These are phyloP conservation scores for Yamadazyma laniorum DNA, from an alignment of 805 yeast species.

Conservation along the genomic window DNA sequence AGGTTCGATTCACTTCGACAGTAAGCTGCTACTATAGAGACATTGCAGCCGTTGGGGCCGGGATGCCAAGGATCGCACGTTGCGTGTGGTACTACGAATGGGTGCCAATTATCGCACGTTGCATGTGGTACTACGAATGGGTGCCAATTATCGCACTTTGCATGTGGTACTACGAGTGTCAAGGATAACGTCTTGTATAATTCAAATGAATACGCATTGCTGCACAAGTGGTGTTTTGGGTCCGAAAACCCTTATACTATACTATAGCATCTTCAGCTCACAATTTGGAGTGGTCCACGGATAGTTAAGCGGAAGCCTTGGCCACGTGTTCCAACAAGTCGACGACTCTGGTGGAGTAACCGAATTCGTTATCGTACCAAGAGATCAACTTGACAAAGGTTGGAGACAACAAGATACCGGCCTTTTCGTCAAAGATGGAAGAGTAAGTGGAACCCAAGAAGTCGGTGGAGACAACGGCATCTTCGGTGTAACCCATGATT, in stretches of 20 bases:
- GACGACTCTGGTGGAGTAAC: constrained; percentile 95
- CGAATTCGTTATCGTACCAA: constrained; percentile 96
- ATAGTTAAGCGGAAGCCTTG: constrained; percentile 33
- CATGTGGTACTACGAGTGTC: too few species aligned
- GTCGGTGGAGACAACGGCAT: constrained; percentile 88
- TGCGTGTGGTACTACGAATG: too few species aligned
- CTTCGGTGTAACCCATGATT: constrained; percentile 86
- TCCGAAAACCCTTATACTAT: too few species aligned
- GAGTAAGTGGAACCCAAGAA: constrained; percentile 83
- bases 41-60: too few species aligned
- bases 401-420: constrained; percentile 85
- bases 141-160: too few species aligned
- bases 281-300: constrained; percentile 14
- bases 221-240: too few species aligned
- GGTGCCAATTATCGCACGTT: too few species aligned
- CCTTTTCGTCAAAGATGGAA: constrained; percentile 86
- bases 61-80: too few species aligned
- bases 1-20: too few species aligned
- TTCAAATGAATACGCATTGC: too few species aligned
- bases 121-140: constrained; percentile 1
- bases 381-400: constrained; percentile 87
- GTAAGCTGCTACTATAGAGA: too few species aligned
- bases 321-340: constrained; percentile 85
- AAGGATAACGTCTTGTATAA: too few species aligned
- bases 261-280: constrained; percentile 7